Conservation (phyloP, 305 asterid genomes). For the Andrographis paniculata region DNA sequence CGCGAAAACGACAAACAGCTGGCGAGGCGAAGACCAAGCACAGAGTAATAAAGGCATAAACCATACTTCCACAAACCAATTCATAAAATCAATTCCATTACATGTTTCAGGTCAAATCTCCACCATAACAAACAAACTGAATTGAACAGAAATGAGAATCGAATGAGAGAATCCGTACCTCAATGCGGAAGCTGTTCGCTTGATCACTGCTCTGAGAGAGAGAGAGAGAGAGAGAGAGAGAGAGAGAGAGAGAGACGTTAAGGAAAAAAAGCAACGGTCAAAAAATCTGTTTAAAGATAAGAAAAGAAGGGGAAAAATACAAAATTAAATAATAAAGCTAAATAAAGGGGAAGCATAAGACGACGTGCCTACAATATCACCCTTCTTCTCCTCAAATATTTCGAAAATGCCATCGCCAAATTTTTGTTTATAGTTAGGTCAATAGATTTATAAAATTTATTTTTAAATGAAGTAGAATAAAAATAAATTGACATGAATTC, state of each 20-base stretch:
- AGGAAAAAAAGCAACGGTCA: slow-evolving; percentile 79
- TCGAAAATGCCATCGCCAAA: slow-evolving; percentile 20
- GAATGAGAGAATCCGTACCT: slow-evolving; percentile 40
- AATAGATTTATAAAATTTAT: no score
- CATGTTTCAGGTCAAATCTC: background rate
- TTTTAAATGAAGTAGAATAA: no score
- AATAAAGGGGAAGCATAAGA: slow-evolving; percentile 28
- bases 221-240: slow-evolving; percentile 27
- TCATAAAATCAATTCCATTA: slow-evolving; percentile 8
- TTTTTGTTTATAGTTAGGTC: no score
- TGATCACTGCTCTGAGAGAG: slow-evolving; percentile 19
- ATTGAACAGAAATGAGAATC: slow-evolving; percentile 22
- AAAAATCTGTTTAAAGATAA: slow-evolving; percentile 33
- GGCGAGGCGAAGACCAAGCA: no score
- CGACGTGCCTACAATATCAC: slow-evolving; percentile 10
- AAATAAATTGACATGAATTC: no score
- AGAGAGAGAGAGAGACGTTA: slow-evolving; percentile 44
- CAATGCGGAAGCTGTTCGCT: slow-evolving; percentile 25
- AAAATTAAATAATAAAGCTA: slow-evolving; percentile 21
- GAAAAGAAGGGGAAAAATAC: slow-evolving; percentile 15
- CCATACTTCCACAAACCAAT: slow-evolving; percentile 2
- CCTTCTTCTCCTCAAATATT: slow-evolving; percentile 11
- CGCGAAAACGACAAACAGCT: no score
- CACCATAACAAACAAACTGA: slow-evolving; percentile 13
- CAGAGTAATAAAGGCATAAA: background rate